These are phyloP conservation scores for Mycena kentingensis DNA, from an alignment of 768 basidiomycete species.

Conservation along the genomic window DNA sequence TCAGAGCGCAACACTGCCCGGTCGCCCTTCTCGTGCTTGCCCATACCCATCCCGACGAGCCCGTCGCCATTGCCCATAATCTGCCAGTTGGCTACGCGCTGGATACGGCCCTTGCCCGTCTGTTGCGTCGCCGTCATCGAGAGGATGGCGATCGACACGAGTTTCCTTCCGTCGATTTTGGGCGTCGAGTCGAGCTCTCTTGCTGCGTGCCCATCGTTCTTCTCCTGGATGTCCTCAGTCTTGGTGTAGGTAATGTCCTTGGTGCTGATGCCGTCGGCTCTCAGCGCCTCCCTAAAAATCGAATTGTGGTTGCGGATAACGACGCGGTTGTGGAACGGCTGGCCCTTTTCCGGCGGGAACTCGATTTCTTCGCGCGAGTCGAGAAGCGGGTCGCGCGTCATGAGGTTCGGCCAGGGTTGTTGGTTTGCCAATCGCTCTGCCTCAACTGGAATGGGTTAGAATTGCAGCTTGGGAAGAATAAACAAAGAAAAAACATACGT, in stretches of 20 bases:
- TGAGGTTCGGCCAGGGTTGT: conserved; percentile 43
- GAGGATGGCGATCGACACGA: conserved; percentile 47
- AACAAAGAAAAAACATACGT: too few relatives aligned
- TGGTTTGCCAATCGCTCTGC: conserved; percentile 9
- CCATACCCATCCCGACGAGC: conserved; percentile 80
- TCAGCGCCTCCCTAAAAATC: conserved; percentile 52
- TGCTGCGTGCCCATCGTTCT: conserved; percentile 28
- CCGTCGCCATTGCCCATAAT: conserved; percentile 85
- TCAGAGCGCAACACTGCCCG: conserved; percentile 68
- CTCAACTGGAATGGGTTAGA: conserved; percentile 4
- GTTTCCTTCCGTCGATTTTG: conserved; percentile 22
- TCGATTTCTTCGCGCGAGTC: conserved; percentile 60
- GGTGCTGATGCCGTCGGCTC: conserved; percentile 31
- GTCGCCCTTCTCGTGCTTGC: conserved; percentile 62
- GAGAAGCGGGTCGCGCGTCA: conserved; percentile 60
- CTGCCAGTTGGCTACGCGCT: conserved; percentile 59
- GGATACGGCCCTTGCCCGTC: conserved; percentile 91
- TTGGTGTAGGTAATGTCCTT: conserved; percentile 27
- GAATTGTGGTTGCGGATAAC: conserved; percentile 72
- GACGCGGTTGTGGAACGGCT: conserved; percentile 61
- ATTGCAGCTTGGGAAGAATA: too few relatives aligned
- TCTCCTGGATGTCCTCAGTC: conserved; percentile 35
- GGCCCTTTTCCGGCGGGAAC: conserved; percentile 53
- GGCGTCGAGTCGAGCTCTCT: conserved; percentile 31
- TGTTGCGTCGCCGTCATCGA: conserved; percentile 76